Base-by-base conservation (phyloP, 2,329 filamentous ascomycete genomes). In the Aspergillus pseudonomiae region DNA sequence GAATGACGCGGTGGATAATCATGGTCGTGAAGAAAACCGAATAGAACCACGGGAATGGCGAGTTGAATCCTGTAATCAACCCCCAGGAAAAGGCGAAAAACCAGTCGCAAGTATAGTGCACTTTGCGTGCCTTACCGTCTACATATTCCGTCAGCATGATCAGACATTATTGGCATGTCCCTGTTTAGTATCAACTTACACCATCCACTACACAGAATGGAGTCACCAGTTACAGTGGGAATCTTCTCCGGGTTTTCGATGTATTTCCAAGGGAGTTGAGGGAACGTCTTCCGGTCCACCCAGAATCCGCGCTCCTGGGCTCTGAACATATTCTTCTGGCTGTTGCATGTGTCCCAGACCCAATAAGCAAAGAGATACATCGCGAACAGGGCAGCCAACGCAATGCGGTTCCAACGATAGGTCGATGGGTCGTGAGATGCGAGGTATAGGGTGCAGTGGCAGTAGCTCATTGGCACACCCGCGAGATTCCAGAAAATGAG, bases 401-500 rank as follows among this genome's bases (percentile, higher is more conserved):
- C 86, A 65, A 82, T 86, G 56, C 84, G 86, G 70, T 91, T 91
- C 89, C 90, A 93, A 36, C 83, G 83, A 78, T 96, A 97, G 56
- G 86, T 87, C 34, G 87, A 85, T 0, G 93, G 91, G 70, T 91
- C 79, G 75, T 95, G 92, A 77, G 89, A 93, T 66, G 92, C 93
- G 41, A 97, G 85, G 80, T 91, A 97, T 70, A 97, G 86, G 43
- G 91, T 94, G 84, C 91, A 95, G 83, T 97, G 93, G 81, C 93
- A 96, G 84, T 97, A 97, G 34, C 88, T 92, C 61, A 97, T 85
- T 6, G 93, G 93, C 14, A 97, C 93, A 66, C 93, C 93, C 43
- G 93, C 93, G 75, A 97, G 84, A 79, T 96, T 97, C 93, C 93
- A 97, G 86, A 97, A 97, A 76, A 95, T 96, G 70, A 97, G 87